Percentiles rank a stretch among this genome's conserved stretches.
Conservation (phyloP, 2,329 filamentous ascomycete genomes). For the Hortaea werneckii region DNA sequence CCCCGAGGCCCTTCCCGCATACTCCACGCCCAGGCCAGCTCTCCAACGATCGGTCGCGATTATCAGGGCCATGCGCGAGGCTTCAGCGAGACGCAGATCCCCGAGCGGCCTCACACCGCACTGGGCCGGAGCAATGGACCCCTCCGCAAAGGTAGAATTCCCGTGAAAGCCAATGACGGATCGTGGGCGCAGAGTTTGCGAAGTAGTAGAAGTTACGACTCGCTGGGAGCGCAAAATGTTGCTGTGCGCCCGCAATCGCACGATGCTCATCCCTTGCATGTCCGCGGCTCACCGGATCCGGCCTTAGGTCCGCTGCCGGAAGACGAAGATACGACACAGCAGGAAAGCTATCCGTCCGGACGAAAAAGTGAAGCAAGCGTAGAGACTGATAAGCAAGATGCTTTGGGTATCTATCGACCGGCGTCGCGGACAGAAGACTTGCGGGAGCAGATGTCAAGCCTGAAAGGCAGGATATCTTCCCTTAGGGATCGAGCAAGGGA, state of each 20-base stretch:
- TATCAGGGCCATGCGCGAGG: constrained; percentile 46
- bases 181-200: constrained; percentile 15
- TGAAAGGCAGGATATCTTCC: constrained; percentile 75
- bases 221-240: constrained; percentile 8
- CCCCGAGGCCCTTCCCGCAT: constrained; percentile 9
- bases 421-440: constrained; percentile 63
- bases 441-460: constrained; percentile 73
- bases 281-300: constrained; percentile 28
- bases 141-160: constrained; percentile 8
- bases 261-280: constrained; percentile 20
- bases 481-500: constrained; percentile 68
- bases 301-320: constrained; percentile 33
- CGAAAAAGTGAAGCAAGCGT: no score
- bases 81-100: constrained; percentile 50
- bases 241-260: constrained; percentile 2
- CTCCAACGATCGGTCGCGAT: constrained; percentile 19
- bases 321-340: constrained; percentile 20
- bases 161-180: constrained; percentile 9
- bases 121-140: constrained; percentile 5
- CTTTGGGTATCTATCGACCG: constrained; percentile 48
- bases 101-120: constrained; percentile 21
- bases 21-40: constrained; percentile 20
- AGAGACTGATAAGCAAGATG: constrained; percentile 4
- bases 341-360: background rate
- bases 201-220: constrained; percentile 20